Base-by-base conservation (phyloP, 345 rosid species). In the Citrus inodora region DNA sequence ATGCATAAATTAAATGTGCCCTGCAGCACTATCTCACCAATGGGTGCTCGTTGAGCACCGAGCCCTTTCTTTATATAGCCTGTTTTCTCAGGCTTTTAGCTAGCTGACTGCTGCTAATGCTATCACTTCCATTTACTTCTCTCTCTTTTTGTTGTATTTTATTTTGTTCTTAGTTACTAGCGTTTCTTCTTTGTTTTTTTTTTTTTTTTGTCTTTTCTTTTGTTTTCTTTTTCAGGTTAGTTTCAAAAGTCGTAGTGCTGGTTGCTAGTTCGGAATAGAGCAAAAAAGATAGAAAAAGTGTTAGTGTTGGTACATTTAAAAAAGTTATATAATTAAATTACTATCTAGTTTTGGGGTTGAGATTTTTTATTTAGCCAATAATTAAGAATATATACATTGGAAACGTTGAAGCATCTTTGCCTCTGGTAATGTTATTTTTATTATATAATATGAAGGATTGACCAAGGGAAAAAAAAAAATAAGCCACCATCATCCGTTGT, bases 21-120 rank as follows among this genome's bases (percentile, higher is more conserved):
- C 48, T 78, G 78, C 60, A 46, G 74, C 37, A 55, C 30, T 64
- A 59, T 63, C 68, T 67, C 55, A 72, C 80, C 74, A 68, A 30
- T 63, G 76, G 76, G 32, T 13, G 70, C 37, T 77, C 80, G 85
- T 86, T 62, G 87, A 83, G 86, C 85, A 37, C 79, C 83, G 89
- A 80, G 88, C 86, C 84, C 24, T 35, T 27, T 32, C 38, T 78
- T 56, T 72, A 42, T 27, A 60, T 32, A 33, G 69, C 70, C 63
- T 22, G 64, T 24, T 69, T 61, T 33, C 73, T 17, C 83, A 69
- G 80, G 32, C 63, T 61, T 55, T 40, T 55, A 65, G 65, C 83
- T 74, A 75, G 59, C 86, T 79, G 76, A 76, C 80, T 64, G 37
- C 63, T 70, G 24, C 71, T 75, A 63, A 13, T 46, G 51, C 51